phyloP scores from a whole-genome alignment of 768 basidiomycete species.

The Amanita exitialis region DNA sequence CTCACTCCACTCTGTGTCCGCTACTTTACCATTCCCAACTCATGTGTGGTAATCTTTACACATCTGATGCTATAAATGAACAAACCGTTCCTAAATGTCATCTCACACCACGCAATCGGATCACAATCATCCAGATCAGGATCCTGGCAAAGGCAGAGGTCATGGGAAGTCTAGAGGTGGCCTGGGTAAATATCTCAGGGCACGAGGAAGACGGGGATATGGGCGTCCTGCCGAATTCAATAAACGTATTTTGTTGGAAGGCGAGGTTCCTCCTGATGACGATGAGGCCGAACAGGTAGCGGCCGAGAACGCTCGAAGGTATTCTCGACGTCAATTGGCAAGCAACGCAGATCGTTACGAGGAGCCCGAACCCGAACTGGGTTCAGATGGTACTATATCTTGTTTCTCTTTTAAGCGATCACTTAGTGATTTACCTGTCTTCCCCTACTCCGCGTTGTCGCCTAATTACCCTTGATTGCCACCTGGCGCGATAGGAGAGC shows the following conservation, averaged over 20 bases:
- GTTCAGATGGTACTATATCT: slow-evolving; percentile 50
- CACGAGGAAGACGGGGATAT: slow-evolving; percentile 46
- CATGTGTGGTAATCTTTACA: neutral
- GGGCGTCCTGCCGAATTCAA: slow-evolving; percentile 61
- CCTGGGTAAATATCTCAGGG: slow-evolving; percentile 65
- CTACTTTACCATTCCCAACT: no score
- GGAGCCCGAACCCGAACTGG: slow-evolving; percentile 60
- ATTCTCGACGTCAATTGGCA: slow-evolving; percentile 45
- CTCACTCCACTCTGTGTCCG: neutral
- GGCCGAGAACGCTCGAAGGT: slow-evolving; percentile 39
- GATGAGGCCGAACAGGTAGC: slow-evolving; percentile 40
- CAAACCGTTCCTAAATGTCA: neutral
- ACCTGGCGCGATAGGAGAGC: slow-evolving; percentile 41
- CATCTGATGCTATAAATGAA: neutral
- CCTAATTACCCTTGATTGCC: neutral
- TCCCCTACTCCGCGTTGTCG: neutral
- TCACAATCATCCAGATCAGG: neutral
- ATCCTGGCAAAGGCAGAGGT: slow-evolving; percentile 19
- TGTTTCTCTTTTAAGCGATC: neutral
- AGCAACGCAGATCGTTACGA: slow-evolving; percentile 69
- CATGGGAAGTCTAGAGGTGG: slow-evolving; percentile 56
- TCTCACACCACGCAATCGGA: neutral
- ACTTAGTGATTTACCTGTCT: neutral
- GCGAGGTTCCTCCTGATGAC: slow-evolving; percentile 32
- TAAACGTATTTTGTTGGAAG: slow-evolving; percentile 52